Percentiles rank a stretch among this genome's conserved stretches.
Conservation (phyloP, 2,329 filamentous ascomycete species). For the Pseudonectria buxi region DNA sequence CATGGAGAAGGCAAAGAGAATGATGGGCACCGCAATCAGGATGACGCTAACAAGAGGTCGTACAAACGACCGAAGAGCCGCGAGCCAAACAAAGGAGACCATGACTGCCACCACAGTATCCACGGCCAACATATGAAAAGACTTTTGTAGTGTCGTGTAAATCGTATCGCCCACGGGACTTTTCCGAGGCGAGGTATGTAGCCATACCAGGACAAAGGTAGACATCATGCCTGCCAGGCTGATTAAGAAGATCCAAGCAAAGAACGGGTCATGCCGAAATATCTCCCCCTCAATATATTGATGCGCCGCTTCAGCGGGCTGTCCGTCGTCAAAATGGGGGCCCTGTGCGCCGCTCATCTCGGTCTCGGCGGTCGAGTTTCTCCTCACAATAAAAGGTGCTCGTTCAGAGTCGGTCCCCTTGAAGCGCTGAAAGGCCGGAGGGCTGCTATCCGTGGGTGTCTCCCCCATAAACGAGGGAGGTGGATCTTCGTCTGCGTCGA, state of each 20-base stretch:
- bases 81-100: constrained; percentile 86
- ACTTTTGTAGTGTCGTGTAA: constrained; percentile 79
- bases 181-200: constrained; percentile 73
- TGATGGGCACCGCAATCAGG: constrained; percentile 74
- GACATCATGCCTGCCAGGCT: constrained; percentile 76
- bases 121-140: constrained; percentile 81
- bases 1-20: constrained; percentile 81
- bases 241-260: constrained; percentile 84
- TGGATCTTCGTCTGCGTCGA: constrained; percentile 50
- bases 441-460: constrained; percentile 43
- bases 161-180: constrained; percentile 84
- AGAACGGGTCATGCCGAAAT: constrained; percentile 82
- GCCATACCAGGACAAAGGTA: constrained; percentile 80
- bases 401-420: constrained; percentile 31
- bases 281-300: constrained; percentile 58
- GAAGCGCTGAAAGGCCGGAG: constrained; percentile 58
- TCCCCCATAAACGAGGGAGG: constrained; percentile 55
- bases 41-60: constrained; percentile 75
- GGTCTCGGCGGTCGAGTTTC: constrained; percentile 39
- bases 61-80: constrained; percentile 80
- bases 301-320: constrained; percentile 35
- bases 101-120: constrained; percentile 88
- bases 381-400: constrained; percentile 34
- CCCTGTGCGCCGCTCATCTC: constrained; percentile 36
- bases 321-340: constrained; percentile 32